These are phyloP conservation scores for Onygena corvina DNA, from an alignment of 2,329 filamentous ascomycete species.

Conservation along the genomic window DNA sequence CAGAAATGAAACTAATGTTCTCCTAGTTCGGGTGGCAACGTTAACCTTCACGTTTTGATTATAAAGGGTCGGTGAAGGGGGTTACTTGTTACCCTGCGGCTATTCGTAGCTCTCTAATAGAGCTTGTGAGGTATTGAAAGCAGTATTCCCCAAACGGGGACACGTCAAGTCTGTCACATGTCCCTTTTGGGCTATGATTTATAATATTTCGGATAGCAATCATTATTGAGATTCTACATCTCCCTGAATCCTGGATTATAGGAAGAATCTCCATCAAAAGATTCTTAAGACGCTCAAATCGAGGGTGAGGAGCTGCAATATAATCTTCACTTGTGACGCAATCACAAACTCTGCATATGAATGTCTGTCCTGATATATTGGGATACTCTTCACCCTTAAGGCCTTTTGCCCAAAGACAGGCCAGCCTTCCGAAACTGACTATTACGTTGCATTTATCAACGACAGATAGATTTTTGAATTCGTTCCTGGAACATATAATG, in stretches of 20 bases:
- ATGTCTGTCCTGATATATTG: slow-evolving; percentile 16
- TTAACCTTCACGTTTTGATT: slow-evolving; percentile 14
- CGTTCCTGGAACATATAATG: slow-evolving; percentile 21
- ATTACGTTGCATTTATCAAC: slow-evolving; percentile 43
- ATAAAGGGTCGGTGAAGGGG: background rate
- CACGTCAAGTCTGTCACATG: slow-evolving; percentile 53
- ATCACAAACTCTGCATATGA: slow-evolving; percentile 32
- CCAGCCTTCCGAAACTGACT: slow-evolving; percentile 44
- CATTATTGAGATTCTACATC: slow-evolving; percentile 58
- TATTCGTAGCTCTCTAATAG: slow-evolving; percentile 70
- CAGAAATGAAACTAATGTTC: slow-evolving; percentile 56
- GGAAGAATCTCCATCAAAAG: slow-evolving; percentile 35
- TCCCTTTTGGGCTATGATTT: slow-evolving; percentile 49
- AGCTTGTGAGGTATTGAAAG: slow-evolving; percentile 68
- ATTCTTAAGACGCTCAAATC: slow-evolving; percentile 29
- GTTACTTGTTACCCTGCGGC: slow-evolving; percentile 52
- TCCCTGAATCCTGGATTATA: slow-evolving; percentile 39
- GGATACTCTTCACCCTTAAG: slow-evolving; percentile 27
- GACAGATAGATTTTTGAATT: slow-evolving; percentile 40
- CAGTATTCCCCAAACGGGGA: slow-evolving; percentile 68
- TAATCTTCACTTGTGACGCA: slow-evolving; percentile 18
- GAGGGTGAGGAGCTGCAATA: slow-evolving; percentile 13
- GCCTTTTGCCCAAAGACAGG: slow-evolving; percentile 44
- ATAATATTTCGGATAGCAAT: slow-evolving; percentile 56
- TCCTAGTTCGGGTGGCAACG: slow-evolving; percentile 31